phyloP scores from a whole-genome alignment of 208 protist species.

The Acanthamoeba lenticulata region DNA sequence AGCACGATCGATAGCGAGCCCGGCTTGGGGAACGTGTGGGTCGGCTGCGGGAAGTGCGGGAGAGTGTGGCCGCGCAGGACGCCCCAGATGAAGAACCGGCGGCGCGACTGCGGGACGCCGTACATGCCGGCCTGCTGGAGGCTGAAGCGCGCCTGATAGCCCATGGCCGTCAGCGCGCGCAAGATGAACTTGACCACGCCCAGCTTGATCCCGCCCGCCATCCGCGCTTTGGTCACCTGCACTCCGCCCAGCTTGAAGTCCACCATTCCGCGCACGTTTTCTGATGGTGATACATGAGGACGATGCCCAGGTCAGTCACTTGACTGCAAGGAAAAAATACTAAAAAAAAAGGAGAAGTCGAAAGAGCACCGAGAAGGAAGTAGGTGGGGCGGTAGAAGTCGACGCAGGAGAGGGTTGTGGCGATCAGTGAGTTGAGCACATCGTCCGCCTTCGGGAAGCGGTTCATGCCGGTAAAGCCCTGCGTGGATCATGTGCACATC shows the following conservation, averaged over 20 bases:
- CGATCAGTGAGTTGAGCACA: constrained; percentile 57
- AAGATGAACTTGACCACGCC: constrained; percentile 25
- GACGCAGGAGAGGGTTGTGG: constrained; percentile 19
- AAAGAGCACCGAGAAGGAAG: constrained; percentile 56
- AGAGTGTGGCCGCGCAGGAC: neutral
- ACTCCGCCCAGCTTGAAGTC: constrained; percentile 24
- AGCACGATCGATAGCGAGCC: constrained; percentile 15
- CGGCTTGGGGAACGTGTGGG: constrained; percentile 10
- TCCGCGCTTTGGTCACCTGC: neutral
- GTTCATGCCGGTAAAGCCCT: constrained; percentile 64
- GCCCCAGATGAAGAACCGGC: constrained; percentile 69
- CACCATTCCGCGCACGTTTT: constrained; percentile 57
- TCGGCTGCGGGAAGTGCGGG: neutral
- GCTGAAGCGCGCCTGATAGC: constrained; percentile 67
- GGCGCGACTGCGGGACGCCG: constrained; percentile 71
- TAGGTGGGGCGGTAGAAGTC: constrained; percentile 58
- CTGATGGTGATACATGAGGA: neutral
- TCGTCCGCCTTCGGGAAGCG: constrained; percentile 26
- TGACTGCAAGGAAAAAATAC: no score
- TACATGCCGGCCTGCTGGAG: constrained; percentile 71
- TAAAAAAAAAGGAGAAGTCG: no score
- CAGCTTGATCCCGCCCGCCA: neutral
- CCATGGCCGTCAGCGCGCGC: constrained; percentile 57
- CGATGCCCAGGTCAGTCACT: no score
- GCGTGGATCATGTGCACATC: neutral